phyloP scores from a whole-genome alignment of 169 alveolate species.

The Eimeria sp. region DNA sequence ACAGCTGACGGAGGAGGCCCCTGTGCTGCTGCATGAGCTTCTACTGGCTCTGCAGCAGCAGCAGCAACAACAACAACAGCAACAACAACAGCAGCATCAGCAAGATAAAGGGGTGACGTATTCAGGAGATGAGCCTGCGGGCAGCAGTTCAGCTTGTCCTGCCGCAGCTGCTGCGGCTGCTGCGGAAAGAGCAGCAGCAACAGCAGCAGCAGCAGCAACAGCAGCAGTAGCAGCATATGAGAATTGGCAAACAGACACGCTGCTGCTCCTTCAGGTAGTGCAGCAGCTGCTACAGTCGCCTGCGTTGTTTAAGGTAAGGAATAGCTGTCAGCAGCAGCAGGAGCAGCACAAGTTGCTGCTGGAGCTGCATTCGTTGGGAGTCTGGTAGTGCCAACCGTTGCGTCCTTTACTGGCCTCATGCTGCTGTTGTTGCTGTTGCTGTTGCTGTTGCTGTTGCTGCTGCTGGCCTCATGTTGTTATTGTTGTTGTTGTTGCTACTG shows the following conservation, averaged over 20 bases:
- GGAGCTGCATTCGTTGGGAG: neutral
- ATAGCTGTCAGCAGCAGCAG: neutral
- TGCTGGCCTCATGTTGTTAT: neutral
- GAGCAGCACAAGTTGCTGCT: neutral
- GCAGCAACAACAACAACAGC: conserved; percentile 2
- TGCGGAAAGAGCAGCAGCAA: too few species aligned
- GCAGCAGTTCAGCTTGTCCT: neutral
- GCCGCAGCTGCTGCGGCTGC: too few species aligned
- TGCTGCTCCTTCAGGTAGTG: conserved; percentile 49
- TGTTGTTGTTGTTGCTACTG: neutral
- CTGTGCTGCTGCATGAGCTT: neutral
- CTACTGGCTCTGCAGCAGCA: conserved; percentile 21
- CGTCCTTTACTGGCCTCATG: too few species aligned
- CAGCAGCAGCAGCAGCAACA: too few species aligned
- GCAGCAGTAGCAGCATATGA: neutral
- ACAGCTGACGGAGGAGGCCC: neutral
- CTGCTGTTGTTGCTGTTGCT: conserved; percentile 16
- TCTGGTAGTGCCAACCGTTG: neutral
- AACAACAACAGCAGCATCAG: conserved; percentile 20
- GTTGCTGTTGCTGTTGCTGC: neutral
- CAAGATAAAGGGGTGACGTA: neutral
- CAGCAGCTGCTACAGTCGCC: conserved; percentile 31
- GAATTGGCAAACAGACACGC: conserved; percentile 9
- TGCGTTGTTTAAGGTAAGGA: conserved; percentile 18
- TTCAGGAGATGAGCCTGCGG: neutral